Evolutionary conservation across 148 eudicot genomes (phyloP), one percentile per base, ranked within the genome.

Genomic region (Diospyros kaki): DNA sequence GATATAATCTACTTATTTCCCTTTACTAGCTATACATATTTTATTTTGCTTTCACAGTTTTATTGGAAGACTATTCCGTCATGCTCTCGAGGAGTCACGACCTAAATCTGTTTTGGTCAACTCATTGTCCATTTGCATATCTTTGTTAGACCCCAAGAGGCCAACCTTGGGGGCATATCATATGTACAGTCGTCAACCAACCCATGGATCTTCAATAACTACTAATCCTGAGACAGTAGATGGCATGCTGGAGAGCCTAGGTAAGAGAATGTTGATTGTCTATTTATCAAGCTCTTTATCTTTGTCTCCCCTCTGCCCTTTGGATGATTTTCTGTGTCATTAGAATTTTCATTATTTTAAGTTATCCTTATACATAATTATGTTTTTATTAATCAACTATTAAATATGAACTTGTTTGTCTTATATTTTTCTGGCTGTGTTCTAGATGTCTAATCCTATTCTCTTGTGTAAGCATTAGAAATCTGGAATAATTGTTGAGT

Each of bases 131-230:
- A 91, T 95, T 38, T 95, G 96, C 83, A 92, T 95, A 82, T 95
- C 94, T 61, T 86, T 95, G 85, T 89, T 95, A 80, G 99, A 95
- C 75, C 97, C 99, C 54, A 92, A 87, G 83, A 89, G 94, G 77
- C 74, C 85, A 38, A 84, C 90, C 14, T 73, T 88, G 70, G 99
- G 99, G 62, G 68, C 89, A 18, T 95, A 82, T 77, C 84, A 90
- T 79, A 79, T 86, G 52, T 95, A 86, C 79, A 82, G 69, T 81
- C 97, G 92, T 70, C 98, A 92, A 78, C 82, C 79, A 78, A 76
- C 83, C 67, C 94, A 86, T 73, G 92, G 90, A 73, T 83, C 96
- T 12, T 77, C 86, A 59, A 64, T 79, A 77, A 80, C 85, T 79
- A 86, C 89, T 63, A 88, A 86, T 82, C 88, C 93, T 61, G 94